Evolutionary conservation across 768 basidiomycete genomes (phyloP), one percentile per base, ranked within the genome.

Genomic region (Erythrobasidium yunnanense): DNA sequence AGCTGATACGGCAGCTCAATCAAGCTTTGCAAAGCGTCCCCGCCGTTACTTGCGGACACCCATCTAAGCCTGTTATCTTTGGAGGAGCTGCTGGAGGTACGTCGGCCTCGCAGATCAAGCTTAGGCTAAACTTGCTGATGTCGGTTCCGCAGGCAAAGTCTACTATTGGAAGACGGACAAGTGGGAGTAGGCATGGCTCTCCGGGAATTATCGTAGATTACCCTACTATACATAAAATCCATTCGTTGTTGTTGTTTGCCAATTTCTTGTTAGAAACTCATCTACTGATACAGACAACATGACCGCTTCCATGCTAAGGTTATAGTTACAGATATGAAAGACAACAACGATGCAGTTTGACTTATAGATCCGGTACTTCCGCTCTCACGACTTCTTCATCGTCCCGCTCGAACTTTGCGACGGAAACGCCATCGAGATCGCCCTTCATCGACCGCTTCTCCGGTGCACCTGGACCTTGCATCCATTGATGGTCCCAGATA

Each of bases 401-500:
- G 4, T 66, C 65, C 30, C 55, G 25, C 15, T 38, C 55, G 52
- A 63, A 63, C 7, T 29, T 49, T 34, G 60, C 33, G 47, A 63
- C 46, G n/a, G 60, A 46, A 17, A 54, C 65, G 17, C 65, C 55
- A 46, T 66, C 55, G 18, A 66, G 35, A 2, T 34, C 33, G 5
- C 53, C 65, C 45, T 38, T 17, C 3, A 66, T 29, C 20, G 53
- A 55, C 27, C 51, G 55, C 42, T 67, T 58, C 30, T 27, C 72
- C 30, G 76, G 76, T 55, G 74, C 75, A 25, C 78, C 79, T 27
- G 75, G 73, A 0, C 76, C 78, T 11, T 68, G 66, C 78, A 83
- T 79, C 80, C 81, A 82, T 52, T 73, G 75, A 55, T 76, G 75
- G 6, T 76, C 82, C 86, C 85, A 86, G 56, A 90, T 66, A 38